phyloP scores from a whole-genome alignment of 441 rosid genomes.

The Erodium moschatum region DNA sequence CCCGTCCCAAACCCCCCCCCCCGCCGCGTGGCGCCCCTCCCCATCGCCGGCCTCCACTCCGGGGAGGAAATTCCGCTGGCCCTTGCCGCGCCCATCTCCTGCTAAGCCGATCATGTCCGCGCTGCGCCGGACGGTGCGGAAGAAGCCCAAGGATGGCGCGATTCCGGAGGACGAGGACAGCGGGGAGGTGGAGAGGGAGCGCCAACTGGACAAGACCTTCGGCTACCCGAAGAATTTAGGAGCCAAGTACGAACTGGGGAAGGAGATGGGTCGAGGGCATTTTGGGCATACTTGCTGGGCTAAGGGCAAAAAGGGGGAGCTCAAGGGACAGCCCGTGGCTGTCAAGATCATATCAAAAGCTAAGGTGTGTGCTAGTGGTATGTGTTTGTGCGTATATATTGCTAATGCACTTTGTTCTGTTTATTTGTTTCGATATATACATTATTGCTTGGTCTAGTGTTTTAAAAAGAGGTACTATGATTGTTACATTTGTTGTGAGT shows the following conservation, averaged over 20 bases:
- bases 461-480: not conserved
- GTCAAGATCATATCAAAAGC: constrained; percentile 65
- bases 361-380: constrained; percentile 34
- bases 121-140: constrained; percentile 22
- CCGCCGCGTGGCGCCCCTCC: constrained; percentile 44
- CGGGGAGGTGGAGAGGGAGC: constrained; percentile 20
- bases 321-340: constrained; percentile 53
- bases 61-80: constrained; percentile 59
- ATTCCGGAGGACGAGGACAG: constrained; percentile 38
- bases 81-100: constrained; percentile 67
- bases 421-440: not conserved
- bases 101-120: constrained; percentile 60
- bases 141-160: constrained; percentile 35
- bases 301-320: constrained; percentile 50
- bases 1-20: constrained; percentile 59
- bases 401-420: not conserved
- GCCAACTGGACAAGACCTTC: constrained; percentile 37
- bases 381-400: not conserved
- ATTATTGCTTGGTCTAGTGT: not conserved
- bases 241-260: constrained; percentile 43
- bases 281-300: constrained; percentile 73
- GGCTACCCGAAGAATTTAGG: constrained; percentile 45
- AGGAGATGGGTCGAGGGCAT: constrained; percentile 65
- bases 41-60: constrained; percentile 62
- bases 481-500: not conserved